Conservation (phyloP, 2,329 filamentous ascomycete species). For the Hypoxylon sp. region DNA sequence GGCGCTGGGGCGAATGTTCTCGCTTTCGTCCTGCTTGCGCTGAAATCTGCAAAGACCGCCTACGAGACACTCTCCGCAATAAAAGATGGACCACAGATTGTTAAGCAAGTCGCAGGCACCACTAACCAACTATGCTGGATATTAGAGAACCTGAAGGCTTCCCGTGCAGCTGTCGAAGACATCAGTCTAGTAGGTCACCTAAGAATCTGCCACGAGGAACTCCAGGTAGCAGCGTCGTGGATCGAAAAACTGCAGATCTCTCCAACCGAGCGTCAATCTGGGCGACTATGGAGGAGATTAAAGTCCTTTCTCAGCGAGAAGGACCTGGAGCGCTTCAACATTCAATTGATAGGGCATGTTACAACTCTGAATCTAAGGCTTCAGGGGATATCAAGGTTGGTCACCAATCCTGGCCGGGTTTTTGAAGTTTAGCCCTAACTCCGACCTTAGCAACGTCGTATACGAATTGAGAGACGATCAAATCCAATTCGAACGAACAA, state of each 20-base stretch:
- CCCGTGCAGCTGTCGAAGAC: background rate
- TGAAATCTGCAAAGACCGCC: conserved; percentile 1
- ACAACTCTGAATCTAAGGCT: conserved; percentile 3
- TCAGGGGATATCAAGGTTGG: background rate
- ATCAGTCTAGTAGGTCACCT: background rate
- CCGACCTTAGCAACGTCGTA: background rate
- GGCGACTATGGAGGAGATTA: background rate
- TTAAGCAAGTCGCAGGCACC: background rate
- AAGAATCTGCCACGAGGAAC: background rate
- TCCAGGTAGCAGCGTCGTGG: background rate
- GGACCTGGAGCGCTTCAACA: background rate
- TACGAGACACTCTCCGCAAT: conserved; percentile 5
- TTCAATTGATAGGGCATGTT: background rate
- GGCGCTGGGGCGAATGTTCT: conserved; percentile 5
- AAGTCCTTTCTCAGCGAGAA: conserved; percentile 2
- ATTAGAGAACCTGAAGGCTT: background rate
- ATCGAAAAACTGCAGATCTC: background rate
- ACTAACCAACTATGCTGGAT: conserved; percentile 4
- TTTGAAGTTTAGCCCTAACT: background rate
- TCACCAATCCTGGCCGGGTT: background rate
- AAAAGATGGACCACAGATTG: conserved; percentile 5
- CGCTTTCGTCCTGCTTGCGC: background rate
- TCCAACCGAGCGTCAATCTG: background rate
- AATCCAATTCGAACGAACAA: background rate
- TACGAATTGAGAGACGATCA: background rate